Evolutionary conservation across 352 stramenopile genomes (phyloP).

Genomic region (Globisporangium lucens): DNA sequence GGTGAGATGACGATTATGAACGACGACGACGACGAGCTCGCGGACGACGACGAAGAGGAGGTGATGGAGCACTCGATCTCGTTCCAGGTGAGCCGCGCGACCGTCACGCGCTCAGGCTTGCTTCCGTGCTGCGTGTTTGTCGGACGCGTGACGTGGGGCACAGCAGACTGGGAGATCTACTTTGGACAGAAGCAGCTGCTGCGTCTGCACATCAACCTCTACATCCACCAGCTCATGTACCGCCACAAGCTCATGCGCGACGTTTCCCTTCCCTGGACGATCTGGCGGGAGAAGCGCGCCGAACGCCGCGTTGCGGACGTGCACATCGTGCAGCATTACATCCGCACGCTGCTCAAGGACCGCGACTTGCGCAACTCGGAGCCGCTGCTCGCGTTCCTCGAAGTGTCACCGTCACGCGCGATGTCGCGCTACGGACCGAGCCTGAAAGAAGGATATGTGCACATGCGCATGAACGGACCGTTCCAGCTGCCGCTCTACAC

Average conservation of each 20-base stretch:
- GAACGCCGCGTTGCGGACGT: slow-evolving; percentile 65
- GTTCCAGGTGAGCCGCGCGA: slow-evolving; percentile 72
- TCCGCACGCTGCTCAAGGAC: slow-evolving; percentile 56
- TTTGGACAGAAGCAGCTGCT: slow-evolving; percentile 86
- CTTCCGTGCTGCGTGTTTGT: slow-evolving; percentile 85
- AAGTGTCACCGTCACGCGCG: slow-evolving; percentile 72
- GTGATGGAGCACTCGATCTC: slow-evolving; percentile 72
- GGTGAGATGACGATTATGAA: slow-evolving; percentile 72
- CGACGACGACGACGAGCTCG: slow-evolving; percentile 43
- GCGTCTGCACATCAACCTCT: slow-evolving; percentile 65
- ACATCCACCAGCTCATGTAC: slow-evolving; percentile 48
- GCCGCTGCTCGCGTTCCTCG: slow-evolving; percentile 71
- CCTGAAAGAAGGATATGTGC: slow-evolving; percentile 85
- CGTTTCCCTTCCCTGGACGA: slow-evolving; percentile 68
- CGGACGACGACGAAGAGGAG: slow-evolving; percentile 54
- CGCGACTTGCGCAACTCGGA: slow-evolving; percentile 73
- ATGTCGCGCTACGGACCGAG: slow-evolving; percentile 75
- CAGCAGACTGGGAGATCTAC: slow-evolving; percentile 80
- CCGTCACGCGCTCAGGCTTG: slow-evolving; percentile 58
- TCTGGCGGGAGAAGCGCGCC: slow-evolving; percentile 79
- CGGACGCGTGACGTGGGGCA: slow-evolving; percentile 71
- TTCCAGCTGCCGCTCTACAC: slow-evolving; percentile 84
- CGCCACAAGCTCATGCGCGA: slow-evolving; percentile 40
- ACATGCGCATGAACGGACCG: slow-evolving; percentile 87
- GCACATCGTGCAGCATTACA: slow-evolving; percentile 75